These are phyloP conservation scores for Wickerhamiella australiensis DNA, from an alignment of 805 yeast species.

Conservation along the genomic window DNA sequence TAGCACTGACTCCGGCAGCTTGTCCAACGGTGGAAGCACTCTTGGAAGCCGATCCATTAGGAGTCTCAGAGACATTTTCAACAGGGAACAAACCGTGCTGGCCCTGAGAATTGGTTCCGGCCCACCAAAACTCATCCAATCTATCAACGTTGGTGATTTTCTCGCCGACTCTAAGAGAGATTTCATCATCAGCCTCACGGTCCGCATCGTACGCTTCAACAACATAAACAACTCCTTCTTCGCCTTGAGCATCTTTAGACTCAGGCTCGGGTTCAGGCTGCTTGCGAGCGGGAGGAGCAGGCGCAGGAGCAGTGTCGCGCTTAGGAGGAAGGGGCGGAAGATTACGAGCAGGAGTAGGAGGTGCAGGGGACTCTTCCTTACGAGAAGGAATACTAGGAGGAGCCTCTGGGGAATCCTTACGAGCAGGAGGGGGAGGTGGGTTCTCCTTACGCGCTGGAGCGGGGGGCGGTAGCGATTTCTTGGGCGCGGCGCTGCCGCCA, in stretches of 20 bases:
- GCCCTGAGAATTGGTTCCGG: conserved; percentile 63
- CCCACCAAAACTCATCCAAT: conserved; percentile 65
- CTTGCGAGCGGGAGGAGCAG: conserved; percentile 15
- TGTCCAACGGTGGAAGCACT: conserved; percentile 11
- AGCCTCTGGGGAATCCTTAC: not conserved
- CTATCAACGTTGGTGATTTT: conserved; percentile 48
- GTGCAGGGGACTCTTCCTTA: conserved; percentile 10
- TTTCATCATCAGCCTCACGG: conserved; percentile 67
- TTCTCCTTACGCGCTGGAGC: conserved; percentile 13
- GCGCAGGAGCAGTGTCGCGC: conserved; percentile 19
- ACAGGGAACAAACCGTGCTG: conserved; percentile 84
- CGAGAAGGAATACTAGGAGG: not conserved
- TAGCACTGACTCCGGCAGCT: conserved; percentile 36
- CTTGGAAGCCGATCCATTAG: conserved; percentile 14
- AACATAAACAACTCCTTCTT: conserved; percentile 1
- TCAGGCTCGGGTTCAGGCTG: conserved; percentile 4
- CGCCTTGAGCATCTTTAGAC: conserved; percentile 1
- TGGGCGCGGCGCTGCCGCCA: conserved; percentile 18
- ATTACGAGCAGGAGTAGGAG: conserved; percentile 14
- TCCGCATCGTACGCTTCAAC: conserved; percentile 53
- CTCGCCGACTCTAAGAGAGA: conserved; percentile 58
- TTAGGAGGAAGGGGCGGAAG: conserved; percentile 12
- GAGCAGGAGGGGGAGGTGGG: conserved; percentile 13
- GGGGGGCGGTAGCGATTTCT: conserved; percentile 11
- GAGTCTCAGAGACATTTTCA: conserved; percentile 48